Base-by-base conservation (phyloP, 2,329 filamentous ascomycete species). In the Fusarium sp. region DNA sequence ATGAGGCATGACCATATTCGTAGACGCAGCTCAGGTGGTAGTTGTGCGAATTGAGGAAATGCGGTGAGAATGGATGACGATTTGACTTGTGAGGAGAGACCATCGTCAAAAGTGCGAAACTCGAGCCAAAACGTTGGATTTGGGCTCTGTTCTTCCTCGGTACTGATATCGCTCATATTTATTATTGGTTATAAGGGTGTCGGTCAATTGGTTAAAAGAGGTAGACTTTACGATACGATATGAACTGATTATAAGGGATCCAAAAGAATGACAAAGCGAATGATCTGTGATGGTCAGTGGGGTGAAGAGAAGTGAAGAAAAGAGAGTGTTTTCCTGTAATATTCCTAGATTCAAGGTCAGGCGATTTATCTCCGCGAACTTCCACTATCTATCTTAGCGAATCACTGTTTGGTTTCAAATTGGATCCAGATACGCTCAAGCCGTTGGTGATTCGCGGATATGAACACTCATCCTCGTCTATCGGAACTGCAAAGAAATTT, bases 1-100 rank as follows among this genome's bases (percentile, higher is more conserved):
- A 87, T 76, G 52, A 86, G 77, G 56, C 77, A 80, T 62, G 82
- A 80, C 86, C 86, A 88, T 70, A 88, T 81, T 77, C 83, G 82
- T 61, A 87, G 79, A 54, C 87, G 85, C 60, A 88, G 82, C 78
- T 88, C 86, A 32, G 82, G 62, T 4, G 86, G 86, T 13, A 87
- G 81, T 51, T 65, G 77, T 24, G 75, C 66, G 75, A 88, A 88
- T 47, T 71, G 80, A 20, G 77, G 78, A 74, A 83, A 84, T 48
- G 78, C 62, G 61, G 76, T 72, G 72, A 77, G 58, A 38, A 57
- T 51, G 9, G 61, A 61, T 30, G 71, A 39, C 22, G 70, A 47
- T 22, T 51, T 63, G 22, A 59, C 55, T 32, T 66, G 50, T 26
- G 64, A 62, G 30, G 70, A 78, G 32, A 83, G 77, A 32, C 83